Base-by-base conservation (phyloP, 2,329 filamentous ascomycete species). In the Ampelomyces quisqualis region DNA sequence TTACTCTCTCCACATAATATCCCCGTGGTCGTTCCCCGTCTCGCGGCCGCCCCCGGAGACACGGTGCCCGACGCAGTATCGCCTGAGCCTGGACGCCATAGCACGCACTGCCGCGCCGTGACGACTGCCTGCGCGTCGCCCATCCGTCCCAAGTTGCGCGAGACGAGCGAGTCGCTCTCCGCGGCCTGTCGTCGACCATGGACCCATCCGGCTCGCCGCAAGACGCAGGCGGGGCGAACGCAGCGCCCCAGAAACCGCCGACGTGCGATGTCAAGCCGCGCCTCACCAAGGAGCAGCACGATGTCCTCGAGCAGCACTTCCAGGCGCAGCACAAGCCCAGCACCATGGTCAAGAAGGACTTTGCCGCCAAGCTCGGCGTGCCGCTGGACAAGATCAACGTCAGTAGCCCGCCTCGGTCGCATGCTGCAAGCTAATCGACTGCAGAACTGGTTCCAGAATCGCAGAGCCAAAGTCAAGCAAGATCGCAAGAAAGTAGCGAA, bases 401-500 rank as follows among this genome's bases (percentile, higher is more conserved):
- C 57, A 62, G 73, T 71, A 14, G 30, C n/a, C 14, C 23, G 15
- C 29, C 6, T 27, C 11, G 13, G 13, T 15, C 23, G 6, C 3
- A 17, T 18, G 57, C 69, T 73, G 63, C n/a, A n/a, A n/a, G n/a
- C n/a, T n/a, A 73, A 53, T 29, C 18, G 23, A 19, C 22, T 13
- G 40, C 50, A 77, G 74, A 77, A 77, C 53, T 77, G 74, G 74
- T 77, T 77, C 51, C 74, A 77, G 57, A 77, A 77, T 53, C 71
- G 74, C 34, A 58, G 74, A 46, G 74, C 74, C 38, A 77, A 77
- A 50, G 72, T 74, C 31, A 77, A 77, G 64, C 74, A 77, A 50
- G 74, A 77, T 56, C 59, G 67, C 34, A 76, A 76, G 64, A 77
- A 77, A 57, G 60, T 67, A 39, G 40, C 62, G 34, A 69, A 67